Conservation (phyloP, 106 monocot genomes). For the Dioscorea alata region DNA sequence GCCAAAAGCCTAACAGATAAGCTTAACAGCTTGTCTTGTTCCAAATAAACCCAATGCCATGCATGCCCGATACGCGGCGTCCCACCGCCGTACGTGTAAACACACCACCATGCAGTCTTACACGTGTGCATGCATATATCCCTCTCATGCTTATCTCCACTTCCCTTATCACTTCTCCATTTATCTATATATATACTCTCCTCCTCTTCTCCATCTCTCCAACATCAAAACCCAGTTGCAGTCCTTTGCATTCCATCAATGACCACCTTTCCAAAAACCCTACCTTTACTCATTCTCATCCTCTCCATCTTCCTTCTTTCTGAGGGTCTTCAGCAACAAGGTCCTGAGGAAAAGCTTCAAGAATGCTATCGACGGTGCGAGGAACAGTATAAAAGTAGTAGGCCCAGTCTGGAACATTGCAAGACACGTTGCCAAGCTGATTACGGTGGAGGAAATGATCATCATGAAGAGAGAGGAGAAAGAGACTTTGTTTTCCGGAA, state of each 20-base stretch:
- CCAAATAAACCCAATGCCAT: no score
- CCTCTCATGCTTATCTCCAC: not conserved
- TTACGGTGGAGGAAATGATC: not conserved
- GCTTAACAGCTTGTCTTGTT: no score
- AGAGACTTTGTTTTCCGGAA: not conserved
- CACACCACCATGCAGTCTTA: not conserved
- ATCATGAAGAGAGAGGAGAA: not conserved
- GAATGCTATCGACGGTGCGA: not conserved
- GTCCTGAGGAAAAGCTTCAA: not conserved
- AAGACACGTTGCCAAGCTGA: not conserved
- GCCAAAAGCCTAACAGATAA: no score
- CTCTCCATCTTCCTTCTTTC: not conserved
- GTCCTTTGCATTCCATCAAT: not conserved
- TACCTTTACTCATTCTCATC: not conserved
- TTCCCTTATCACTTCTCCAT: not conserved
- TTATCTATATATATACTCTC: not conserved
- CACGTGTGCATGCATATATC: not conserved
- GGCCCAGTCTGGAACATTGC: no score
- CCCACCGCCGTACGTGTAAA: not conserved
- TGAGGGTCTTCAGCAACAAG: not conserved
- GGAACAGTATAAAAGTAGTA: not conserved
- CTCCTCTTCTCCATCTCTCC: not conserved
- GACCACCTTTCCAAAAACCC: not conserved
- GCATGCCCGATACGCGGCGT: not conserved
- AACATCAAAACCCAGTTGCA: no score